phyloP scores from a whole-genome alignment of 169 alveolate genomes.

The Plasmodium cynomolgi region DNA sequence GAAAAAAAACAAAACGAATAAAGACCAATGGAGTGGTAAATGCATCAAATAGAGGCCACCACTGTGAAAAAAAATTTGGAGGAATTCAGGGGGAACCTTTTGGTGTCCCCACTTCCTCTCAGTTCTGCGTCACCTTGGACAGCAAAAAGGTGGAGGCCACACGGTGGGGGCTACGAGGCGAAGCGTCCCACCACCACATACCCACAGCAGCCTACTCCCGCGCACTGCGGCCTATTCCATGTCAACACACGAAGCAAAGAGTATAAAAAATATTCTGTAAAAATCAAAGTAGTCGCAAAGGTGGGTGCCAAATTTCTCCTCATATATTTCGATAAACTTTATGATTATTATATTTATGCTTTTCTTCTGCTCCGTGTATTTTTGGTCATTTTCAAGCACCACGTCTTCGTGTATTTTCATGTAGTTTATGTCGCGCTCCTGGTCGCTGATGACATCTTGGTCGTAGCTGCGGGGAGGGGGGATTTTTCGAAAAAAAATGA shows the following conservation, averaged over 20 bases:
- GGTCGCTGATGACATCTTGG: conserved; percentile 39
- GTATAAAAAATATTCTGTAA: conserved; percentile 63
- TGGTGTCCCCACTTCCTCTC: neutral
- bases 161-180: neutral
- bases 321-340: conserved; percentile 61
- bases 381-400: conserved; percentile 36
- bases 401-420: conserved; percentile 31
- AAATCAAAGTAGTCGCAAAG: conserved; percentile 65
- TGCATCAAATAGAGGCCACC: neutral
- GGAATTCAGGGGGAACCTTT: neutral
- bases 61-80: neutral
- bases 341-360: conserved; percentile 53
- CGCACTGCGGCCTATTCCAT: conserved; percentile 13
- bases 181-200: neutral
- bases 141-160: neutral
- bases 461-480: conserved; percentile 21
- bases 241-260: conserved; percentile 57
- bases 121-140: neutral
- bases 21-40: neutral
- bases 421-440: conserved; percentile 38
- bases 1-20: neutral
- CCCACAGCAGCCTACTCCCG: neutral
- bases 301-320: conserved; percentile 47
- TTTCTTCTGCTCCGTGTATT: conserved; percentile 30
- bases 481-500: neutral